Evolutionary conservation across 140 eudicot genomes (phyloP).

Genomic region (Oenanthe javanica): DNA sequence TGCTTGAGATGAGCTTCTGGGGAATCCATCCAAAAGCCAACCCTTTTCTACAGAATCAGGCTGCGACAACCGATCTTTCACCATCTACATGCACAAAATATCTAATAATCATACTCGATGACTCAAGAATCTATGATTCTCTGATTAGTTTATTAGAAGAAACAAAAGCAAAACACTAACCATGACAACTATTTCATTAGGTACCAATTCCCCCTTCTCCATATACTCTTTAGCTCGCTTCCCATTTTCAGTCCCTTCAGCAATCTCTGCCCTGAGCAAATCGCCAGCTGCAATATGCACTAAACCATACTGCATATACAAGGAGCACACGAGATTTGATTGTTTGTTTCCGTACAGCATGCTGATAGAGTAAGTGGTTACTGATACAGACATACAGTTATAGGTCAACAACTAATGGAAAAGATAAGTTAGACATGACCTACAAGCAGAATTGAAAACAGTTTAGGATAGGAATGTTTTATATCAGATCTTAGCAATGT

Average conservation of each 20-base stretch:
- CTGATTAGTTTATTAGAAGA: background rate
- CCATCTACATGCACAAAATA: slow-evolving; percentile 54
- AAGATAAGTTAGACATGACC: background rate
- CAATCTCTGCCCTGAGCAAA: slow-evolving; percentile 80
- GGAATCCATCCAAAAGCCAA: slow-evolving; percentile 98
- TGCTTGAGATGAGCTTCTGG: slow-evolving; percentile 91
- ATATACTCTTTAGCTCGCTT: slow-evolving; percentile 74
- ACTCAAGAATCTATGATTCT: background rate
- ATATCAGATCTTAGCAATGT: background rate
- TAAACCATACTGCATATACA: slow-evolving; percentile 73
- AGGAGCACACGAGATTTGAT: slow-evolving; percentile 2
- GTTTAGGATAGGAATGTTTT: background rate
- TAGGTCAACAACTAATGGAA: background rate
- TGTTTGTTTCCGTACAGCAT: background rate
- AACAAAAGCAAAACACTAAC: slow-evolving; percentile 25
- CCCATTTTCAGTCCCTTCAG: slow-evolving; percentile 86
- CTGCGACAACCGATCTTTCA: slow-evolving; percentile 64
- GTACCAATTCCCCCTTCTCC: slow-evolving; percentile 92
- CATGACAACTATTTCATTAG: slow-evolving; percentile 87
- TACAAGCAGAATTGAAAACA: background rate
- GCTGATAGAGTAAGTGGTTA: background rate
- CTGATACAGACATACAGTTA: too few relatives aligned
- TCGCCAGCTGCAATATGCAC: slow-evolving; percentile 97
- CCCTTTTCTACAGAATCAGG: slow-evolving; percentile 82
- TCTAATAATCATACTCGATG: background rate